Percentiles rank a stretch among this genome's conserved stretches.
phyloP scores from a whole-genome alignment of 768 basidiomycete genomes.

The Suillus spraguei region DNA sequence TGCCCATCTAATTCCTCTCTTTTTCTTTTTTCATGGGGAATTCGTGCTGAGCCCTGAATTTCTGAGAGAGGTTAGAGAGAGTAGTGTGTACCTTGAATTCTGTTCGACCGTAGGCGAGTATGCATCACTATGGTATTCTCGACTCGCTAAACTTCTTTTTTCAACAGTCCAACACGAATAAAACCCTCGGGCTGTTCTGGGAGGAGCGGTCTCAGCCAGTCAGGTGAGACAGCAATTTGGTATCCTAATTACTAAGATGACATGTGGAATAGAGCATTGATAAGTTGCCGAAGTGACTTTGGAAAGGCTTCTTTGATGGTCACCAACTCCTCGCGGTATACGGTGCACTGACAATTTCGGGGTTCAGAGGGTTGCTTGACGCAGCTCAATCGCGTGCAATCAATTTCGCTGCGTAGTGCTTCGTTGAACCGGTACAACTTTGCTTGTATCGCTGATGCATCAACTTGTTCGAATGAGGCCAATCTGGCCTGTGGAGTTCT shows the following conservation, averaged over 20 bases:
- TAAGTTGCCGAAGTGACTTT: conserved; percentile 43
- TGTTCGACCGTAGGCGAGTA: conserved; percentile 75
- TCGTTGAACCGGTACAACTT: conserved; percentile 83
- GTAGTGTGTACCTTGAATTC: no score
- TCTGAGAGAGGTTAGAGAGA: no score
- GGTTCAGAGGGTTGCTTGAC: conserved; percentile 2
- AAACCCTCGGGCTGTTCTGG: conserved; percentile 97
- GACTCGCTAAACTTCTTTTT: conserved; percentile 10
- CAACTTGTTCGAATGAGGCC: conserved; percentile 84
- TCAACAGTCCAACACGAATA: conserved; percentile 96
- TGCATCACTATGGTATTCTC: conserved; percentile 19
- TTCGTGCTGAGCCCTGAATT: no score
- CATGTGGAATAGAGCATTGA: conserved; percentile 29
- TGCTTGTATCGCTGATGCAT: conserved; percentile 75
- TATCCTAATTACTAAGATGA: neutral
- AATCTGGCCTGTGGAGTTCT: conserved; percentile 49
- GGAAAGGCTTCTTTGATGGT: conserved; percentile 60
- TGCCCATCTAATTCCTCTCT: no score
- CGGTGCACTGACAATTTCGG: conserved; percentile 56
- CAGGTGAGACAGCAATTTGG: conserved; percentile 85
- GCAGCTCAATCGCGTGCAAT: conserved; percentile 36
- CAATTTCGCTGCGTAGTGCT: conserved; percentile 66
- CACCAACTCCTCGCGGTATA: conserved; percentile 59
- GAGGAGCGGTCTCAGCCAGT: conserved; percentile 99
- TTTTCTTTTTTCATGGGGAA: no score